Percentiles rank a stretch among this genome's conserved stretches.
phyloP scores from a whole-genome alignment of 176 grass and related monocot species.

The Phyllostachys edulis region DNA sequence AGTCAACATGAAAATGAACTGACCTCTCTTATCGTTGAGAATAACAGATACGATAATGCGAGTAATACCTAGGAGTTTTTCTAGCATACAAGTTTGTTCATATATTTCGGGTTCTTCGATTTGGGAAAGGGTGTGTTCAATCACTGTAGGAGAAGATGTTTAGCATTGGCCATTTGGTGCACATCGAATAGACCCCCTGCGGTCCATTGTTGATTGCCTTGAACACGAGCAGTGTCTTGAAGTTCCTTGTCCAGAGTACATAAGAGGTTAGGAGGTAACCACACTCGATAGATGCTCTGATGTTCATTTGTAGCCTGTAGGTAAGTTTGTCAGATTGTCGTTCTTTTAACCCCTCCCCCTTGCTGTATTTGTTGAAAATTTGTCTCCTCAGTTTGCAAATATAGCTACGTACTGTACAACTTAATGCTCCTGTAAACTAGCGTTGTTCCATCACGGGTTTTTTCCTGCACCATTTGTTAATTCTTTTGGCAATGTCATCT shows the following conservation, averaged over 20 bases:
- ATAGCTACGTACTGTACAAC: background rate
- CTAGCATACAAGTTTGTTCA: background rate
- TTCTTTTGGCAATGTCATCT: background rate
- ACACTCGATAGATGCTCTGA: background rate
- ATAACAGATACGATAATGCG: conserved; percentile 28
- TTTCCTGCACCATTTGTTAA: background rate
- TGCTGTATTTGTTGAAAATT: background rate
- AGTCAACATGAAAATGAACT: conserved; percentile 79
- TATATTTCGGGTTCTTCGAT: background rate
- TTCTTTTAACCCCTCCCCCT: background rate
- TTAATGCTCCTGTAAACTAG: background rate
- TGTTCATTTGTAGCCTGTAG: conserved; percentile 21
- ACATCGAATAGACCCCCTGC: background rate
- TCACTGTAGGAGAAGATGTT: conserved; percentile 19
- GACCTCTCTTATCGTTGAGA: conserved; percentile 64
- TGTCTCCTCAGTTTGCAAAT: background rate
- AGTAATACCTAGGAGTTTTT: conserved; percentile 11
- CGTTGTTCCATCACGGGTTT: background rate
- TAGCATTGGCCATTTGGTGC: conserved; percentile 23
- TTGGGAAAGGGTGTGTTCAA: background rate
- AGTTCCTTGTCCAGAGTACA: background rate
- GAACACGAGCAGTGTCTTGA: background rate
- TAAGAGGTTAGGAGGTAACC: conserved; percentile 29
- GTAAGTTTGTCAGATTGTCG: background rate
- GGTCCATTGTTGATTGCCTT: background rate